Evolutionary conservation across 1,284 basidiomycete genomes (phyloP), one percentile per base, ranked within the genome.

Genomic region (Agroathelia rolfsii): DNA sequence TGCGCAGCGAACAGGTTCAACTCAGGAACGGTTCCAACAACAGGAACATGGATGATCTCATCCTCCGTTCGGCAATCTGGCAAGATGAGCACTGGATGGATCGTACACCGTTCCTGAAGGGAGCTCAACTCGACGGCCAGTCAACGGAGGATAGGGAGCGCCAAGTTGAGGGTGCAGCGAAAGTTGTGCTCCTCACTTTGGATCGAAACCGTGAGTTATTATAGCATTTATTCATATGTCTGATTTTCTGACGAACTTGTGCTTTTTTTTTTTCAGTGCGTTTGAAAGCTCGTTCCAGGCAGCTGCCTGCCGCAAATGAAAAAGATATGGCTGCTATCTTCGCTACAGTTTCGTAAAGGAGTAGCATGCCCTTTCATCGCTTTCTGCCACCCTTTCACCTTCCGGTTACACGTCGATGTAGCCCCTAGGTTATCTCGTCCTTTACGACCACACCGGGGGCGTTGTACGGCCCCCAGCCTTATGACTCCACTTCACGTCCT

Each of bases 21-120:
- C 88, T 92, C 46, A 53, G 64, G 13, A 59, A 62, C 33, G 58
- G 58, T 23, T 63, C 67, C 1, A 66, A 65, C 55, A 84, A 85
- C 30, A 67, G 83, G 20, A 88, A 72, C 40, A 90, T 96, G 80
- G 94, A 98, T 53, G 93, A 97, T 51, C 68, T 95, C 32, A 96
- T 97, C 41, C 68, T 98, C 25, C 80, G 85, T 46, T 84, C 90
- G 13, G 87, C 88, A 7, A 67, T 82, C 29, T 96, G 90, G 86
- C 94, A 96, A 52, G 72, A 81, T 32, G 81, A 89, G 29, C 88
- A 96, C 50, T 97, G 92, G 76, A 64, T 80, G 14, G 87, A 95
- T 57, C 76, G 92, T 9, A 78, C 85, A 0, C 61, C 62, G 12
- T 60, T 88, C 51, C 64, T 94, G 32, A 72, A 72, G 33, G 55